Percentiles rank a stretch among this genome's conserved stretches.
These are phyloP conservation scores for Secale cereale DNA, from an alignment of 176 grass and related monocot genomes.

Conservation along the genomic window DNA sequence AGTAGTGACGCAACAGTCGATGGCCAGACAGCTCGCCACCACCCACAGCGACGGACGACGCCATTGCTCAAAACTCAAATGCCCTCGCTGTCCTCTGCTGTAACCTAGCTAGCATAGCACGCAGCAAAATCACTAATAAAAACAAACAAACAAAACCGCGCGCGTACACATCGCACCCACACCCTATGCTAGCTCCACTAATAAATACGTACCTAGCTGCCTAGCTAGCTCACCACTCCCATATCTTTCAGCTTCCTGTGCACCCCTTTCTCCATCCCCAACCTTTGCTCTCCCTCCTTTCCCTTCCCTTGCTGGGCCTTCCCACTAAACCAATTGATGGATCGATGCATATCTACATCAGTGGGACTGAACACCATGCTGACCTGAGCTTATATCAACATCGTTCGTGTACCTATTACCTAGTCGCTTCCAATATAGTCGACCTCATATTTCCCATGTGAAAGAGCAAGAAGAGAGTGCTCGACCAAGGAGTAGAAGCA, in stretches of 20 bases:
- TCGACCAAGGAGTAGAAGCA: not conserved
- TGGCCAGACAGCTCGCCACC: not conserved
- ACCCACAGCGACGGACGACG: not conserved
- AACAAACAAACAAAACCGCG: conserved; percentile 25
- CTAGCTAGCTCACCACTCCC: conserved; percentile 22
- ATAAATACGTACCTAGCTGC: conserved; percentile 27
- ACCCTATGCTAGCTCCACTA: not conserved
- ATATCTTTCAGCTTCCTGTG: conserved; percentile 51
- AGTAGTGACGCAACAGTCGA: conserved; percentile 41
- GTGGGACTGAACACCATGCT: conserved; percentile 11
- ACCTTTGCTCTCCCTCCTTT: conserved; percentile 20
- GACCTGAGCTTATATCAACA: conserved; percentile 2
- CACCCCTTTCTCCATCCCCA: conserved; percentile 28
- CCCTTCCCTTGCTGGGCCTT: not conserved
- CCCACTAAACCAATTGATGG: conserved; percentile 2
- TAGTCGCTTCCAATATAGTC: conserved; percentile 6
- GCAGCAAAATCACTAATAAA: conserved; percentile 19
- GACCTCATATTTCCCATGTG: not conserved
- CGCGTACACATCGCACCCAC: not conserved
- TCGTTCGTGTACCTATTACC: not conserved
- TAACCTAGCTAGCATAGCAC: conserved; percentile 1
- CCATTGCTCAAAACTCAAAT: conserved; percentile 31
- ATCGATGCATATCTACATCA: conserved; percentile 3
- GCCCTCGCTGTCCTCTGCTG: not conserved
- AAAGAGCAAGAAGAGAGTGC: not conserved